Evolutionary conservation across 2,329 filamentous ascomycete genomes (phyloP).

Genomic region (Verruconis gallopava): DNA sequence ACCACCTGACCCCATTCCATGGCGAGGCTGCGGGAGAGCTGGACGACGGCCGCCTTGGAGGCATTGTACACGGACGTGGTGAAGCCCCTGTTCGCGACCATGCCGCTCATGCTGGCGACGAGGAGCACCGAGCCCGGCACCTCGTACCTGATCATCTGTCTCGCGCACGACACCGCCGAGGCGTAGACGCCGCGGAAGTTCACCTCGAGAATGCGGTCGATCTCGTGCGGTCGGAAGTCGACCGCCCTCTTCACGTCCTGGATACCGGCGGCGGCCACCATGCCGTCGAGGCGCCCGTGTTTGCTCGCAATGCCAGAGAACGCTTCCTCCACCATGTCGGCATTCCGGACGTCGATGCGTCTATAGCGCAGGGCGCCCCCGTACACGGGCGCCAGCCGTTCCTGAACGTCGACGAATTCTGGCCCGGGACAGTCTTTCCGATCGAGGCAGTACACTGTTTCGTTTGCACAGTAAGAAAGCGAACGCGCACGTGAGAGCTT

Average conservation of each 20-base stretch:
- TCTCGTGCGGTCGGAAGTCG: constrained; percentile 25
- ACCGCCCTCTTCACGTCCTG: constrained; percentile 18
- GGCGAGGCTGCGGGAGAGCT: constrained; percentile 30
- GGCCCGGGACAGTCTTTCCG: constrained; percentile 28
- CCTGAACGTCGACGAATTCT: constrained; percentile 29
- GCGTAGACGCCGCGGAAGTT: constrained; percentile 39
- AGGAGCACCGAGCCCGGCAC: constrained; percentile 31
- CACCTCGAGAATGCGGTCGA: constrained; percentile 32
- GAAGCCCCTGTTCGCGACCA: constrained; percentile 31
- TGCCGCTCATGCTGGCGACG: constrained; percentile 38
- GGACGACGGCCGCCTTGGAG: constrained; percentile 31
- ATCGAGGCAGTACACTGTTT: constrained; percentile 37
- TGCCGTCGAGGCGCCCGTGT: constrained; percentile 17
- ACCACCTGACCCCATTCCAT: constrained; percentile 24
- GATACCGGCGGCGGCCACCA: constrained; percentile 20
- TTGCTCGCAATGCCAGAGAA: constrained; percentile 18
- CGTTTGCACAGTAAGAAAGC: constrained; percentile 3
- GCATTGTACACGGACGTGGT: constrained; percentile 14
- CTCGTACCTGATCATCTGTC: constrained; percentile 37
- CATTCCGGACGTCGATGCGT: constrained; percentile 34
- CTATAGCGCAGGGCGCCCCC: constrained; percentile 33
- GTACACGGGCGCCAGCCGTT: constrained; percentile 21
- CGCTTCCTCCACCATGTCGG: constrained; percentile 15
- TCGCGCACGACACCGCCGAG: constrained; percentile 33
- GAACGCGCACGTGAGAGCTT: background rate